phyloP scores from a whole-genome alignment of 2,329 filamentous ascomycete genomes.

The Ophiocordyceps camponoti-saundersi region DNA sequence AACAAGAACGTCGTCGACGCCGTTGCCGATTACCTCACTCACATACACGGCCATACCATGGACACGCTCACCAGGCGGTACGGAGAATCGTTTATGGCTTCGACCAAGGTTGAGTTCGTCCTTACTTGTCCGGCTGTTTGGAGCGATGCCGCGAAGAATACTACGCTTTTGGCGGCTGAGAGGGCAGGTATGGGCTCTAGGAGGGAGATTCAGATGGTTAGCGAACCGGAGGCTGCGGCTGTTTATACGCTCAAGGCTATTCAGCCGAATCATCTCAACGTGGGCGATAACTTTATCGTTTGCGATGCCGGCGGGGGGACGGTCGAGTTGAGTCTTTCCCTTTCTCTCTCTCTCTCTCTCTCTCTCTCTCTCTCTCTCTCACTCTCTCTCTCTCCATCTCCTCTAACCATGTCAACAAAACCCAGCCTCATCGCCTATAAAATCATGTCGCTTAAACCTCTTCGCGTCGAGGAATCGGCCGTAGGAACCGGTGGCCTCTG shows the following conservation, averaged over 20 bases:
- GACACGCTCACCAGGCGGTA: conserved; percentile 59
- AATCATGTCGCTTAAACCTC: conserved; percentile 54
- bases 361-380: not conserved
- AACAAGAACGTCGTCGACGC: conserved; percentile 66
- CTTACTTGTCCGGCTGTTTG: conserved; percentile 72
- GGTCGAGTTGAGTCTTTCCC: conserved; percentile 38
- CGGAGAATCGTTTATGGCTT: conserved; percentile 62
- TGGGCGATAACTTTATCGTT: conserved; percentile 49
- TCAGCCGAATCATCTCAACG: conserved; percentile 54
- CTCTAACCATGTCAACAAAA: conserved; percentile 7
- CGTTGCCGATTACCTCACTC: conserved; percentile 62
- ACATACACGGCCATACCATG: conserved; percentile 64
- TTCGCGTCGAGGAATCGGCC: conserved; percentile 62
- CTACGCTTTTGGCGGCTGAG: conserved; percentile 61
- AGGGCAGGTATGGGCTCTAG: conserved; percentile 59
- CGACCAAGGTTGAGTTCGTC: conserved; percentile 61
- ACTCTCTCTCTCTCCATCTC: not conserved
- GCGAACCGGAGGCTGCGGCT: conserved; percentile 64
- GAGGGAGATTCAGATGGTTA: conserved; percentile 60
- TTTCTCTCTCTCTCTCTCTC: too few relatives aligned
- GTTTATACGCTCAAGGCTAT: conserved; percentile 69
- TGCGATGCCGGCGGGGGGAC: conserved; percentile 47
- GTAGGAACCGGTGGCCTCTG: conserved; percentile 65
- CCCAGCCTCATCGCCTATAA: conserved; percentile 68
- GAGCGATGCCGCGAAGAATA: conserved; percentile 75